phyloP scores from a whole-genome alignment of 78 protist species.

The Dictyostelium intermedium region DNA sequence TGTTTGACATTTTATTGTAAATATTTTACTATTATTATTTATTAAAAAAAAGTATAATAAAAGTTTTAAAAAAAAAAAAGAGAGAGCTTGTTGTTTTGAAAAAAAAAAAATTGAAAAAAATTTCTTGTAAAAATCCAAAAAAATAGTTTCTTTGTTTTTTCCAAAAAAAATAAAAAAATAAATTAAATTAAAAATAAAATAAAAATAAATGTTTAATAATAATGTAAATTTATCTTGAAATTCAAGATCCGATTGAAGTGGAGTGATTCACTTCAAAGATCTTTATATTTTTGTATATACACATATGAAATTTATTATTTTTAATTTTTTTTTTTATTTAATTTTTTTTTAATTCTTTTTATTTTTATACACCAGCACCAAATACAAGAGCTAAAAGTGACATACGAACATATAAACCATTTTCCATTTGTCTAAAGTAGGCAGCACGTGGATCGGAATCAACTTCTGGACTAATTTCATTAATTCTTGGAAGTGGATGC shows the following conservation, averaged over 20 bases:
- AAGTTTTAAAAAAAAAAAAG: not conserved
- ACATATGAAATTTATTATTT: not conserved
- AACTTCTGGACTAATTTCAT: conserved; percentile 88
- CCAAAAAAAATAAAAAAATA: too few relatives aligned
- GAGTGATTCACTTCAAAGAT: too few relatives aligned
- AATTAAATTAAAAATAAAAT: too few relatives aligned
- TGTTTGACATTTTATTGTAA: not conserved
- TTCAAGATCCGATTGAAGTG: too few relatives aligned
- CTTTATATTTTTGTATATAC: too few relatives aligned
- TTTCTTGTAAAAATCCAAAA: too few relatives aligned
- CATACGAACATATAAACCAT: conserved; percentile 97
- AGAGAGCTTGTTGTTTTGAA: too few relatives aligned
- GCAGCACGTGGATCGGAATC: conserved; percentile 95
- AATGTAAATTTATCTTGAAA: too few relatives aligned
- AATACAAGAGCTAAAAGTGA: conserved; percentile 84
- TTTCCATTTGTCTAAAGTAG: conserved; percentile 95
- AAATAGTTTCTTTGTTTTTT: too few relatives aligned
- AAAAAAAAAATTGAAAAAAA: not conserved
- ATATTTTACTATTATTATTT: not conserved
- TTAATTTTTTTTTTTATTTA: not conserved
- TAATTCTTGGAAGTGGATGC: conserved; percentile 97
- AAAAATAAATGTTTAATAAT: too few relatives aligned
- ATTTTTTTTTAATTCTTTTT: not conserved
- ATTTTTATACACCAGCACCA: not conserved
- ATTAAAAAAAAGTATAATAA: too few relatives aligned